Percentiles rank a stretch among this genome's conserved stretches.
Evolutionary conservation across 1,284 basidiomycete genomes (phyloP).

Genomic region (Inonotus hispidus): DNA sequence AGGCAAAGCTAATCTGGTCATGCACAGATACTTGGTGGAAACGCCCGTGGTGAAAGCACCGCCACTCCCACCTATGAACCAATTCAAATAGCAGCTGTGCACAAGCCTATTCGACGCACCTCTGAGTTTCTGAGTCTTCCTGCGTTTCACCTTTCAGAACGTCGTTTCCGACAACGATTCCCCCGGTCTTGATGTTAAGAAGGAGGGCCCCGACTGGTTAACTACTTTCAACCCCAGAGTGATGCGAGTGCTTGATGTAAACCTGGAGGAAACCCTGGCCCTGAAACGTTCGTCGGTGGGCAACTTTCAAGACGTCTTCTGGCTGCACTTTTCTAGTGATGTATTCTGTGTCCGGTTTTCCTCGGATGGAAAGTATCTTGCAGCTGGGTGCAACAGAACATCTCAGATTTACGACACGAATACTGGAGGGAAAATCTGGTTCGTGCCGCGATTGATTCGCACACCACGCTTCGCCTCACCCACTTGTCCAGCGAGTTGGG

Average conservation of each 20-base stretch:
- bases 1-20: too few species aligned
- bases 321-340: conserved; percentile 38
- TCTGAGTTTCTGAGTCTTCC: too few species aligned
- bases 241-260: conserved; percentile 80
- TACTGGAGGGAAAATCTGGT: conserved; percentile 63
- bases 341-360: conserved; percentile 82
- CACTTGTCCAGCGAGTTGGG: conserved; percentile 48
- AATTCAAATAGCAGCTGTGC: too few species aligned
- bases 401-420: conserved; percentile 75
- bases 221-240: conserved; percentile 88
- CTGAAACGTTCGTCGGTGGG: conserved; percentile 68
- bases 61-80: too few species aligned
- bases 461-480: background rate
- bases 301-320: conserved; percentile 1
- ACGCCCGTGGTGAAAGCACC: too few species aligned
- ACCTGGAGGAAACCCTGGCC: conserved; percentile 81
- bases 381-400: conserved; percentile 73
- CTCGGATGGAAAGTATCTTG: conserved; percentile 72
- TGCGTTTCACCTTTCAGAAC: too few species aligned
- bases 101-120: too few species aligned
- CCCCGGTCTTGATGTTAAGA: conserved; percentile 36
- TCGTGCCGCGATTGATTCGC: background rate
- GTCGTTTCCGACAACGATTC: background rate
- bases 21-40: too few species aligned
- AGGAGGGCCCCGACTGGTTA: conserved; percentile 92